phyloP scores from a whole-genome alignment of 768 basidiomycete genomes.

The Amanita rimosa region DNA sequence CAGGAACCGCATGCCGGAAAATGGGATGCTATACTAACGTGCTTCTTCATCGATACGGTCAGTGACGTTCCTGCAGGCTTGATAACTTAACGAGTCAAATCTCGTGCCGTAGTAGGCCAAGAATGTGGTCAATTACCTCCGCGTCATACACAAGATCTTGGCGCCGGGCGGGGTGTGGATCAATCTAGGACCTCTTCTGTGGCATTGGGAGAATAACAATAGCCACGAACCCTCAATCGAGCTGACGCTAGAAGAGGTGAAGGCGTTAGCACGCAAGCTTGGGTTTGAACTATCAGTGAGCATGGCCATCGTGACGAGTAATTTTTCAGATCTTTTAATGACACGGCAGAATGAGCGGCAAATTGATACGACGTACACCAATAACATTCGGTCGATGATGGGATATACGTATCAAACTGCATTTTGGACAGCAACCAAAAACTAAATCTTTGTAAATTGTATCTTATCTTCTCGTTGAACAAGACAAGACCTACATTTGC shows the following conservation, averaged over 20 bases:
- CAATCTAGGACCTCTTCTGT: constrained; percentile 87
- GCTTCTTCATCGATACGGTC: constrained; percentile 96
- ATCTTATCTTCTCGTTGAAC: neutral
- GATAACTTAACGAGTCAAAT: neutral
- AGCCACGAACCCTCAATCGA: constrained; percentile 78
- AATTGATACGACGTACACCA: constrained; percentile 81
- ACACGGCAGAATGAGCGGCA: constrained; percentile 58
- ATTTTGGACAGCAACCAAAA: constrained; percentile 71
- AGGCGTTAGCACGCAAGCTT: constrained; percentile 53
- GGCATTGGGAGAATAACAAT: constrained; percentile 92
- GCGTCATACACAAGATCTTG: constrained; percentile 75
- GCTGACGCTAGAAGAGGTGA: constrained; percentile 83
- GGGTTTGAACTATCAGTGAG: constrained; percentile 79
- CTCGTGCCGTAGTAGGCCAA: constrained; percentile 48
- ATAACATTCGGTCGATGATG: constrained; percentile 71
- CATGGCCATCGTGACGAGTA: neutral
- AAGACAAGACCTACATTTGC: too few species aligned
- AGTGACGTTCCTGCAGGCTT: constrained; percentile 11
- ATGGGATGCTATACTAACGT: constrained; percentile 89
- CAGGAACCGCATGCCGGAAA: constrained; percentile 60
- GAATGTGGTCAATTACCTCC: constrained; percentile 84
- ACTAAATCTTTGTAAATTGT: constrained; percentile 3
- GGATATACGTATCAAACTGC: constrained; percentile 75
- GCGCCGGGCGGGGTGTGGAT: constrained; percentile 87
- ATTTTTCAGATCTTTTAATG: neutral